Percentiles rank a stretch among this genome's conserved stretches.
Evolutionary conservation across 2,329 filamentous ascomycete genomes (phyloP).

Genomic region (Fusarium euwallaceae): DNA sequence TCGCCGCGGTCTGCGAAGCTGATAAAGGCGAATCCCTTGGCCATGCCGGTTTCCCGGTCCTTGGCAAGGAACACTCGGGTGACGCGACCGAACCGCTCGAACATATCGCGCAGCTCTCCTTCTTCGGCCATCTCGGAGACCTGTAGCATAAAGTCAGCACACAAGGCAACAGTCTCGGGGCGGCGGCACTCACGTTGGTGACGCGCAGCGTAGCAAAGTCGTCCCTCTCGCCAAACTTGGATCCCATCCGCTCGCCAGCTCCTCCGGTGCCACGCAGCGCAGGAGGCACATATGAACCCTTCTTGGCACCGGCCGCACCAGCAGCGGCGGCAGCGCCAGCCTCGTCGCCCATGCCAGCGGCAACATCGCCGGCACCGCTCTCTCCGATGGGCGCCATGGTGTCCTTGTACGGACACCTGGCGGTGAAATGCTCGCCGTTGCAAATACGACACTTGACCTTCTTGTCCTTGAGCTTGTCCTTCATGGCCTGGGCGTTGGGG

Average conservation of each 20-base stretch:
- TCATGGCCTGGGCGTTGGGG: constrained; percentile 79
- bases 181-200: constrained; percentile 83
- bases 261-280: constrained; percentile 81
- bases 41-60: constrained; percentile 94
- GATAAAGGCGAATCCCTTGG: constrained; percentile 99
- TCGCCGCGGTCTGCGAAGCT: constrained; percentile 92
- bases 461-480: constrained; percentile 94
- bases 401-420: constrained; percentile 99
- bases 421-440: constrained; percentile 98
- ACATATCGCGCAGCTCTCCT: constrained; percentile 94
- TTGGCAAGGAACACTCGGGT: constrained; percentile 98
- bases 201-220: constrained; percentile 96
- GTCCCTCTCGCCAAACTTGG: constrained; percentile 94
- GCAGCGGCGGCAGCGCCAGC: constrained; percentile 58
- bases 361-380: constrained; percentile 65
- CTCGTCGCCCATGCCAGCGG: constrained; percentile 68
- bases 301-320: constrained; percentile 61
- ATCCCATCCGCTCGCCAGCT: constrained; percentile 85
- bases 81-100: constrained; percentile 96
- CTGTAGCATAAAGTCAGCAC: constrained; percentile 60
- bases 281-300: constrained; percentile 92
- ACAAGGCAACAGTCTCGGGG: not conserved
- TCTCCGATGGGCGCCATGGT: constrained; percentile 93
- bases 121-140: constrained; percentile 98
- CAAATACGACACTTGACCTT: constrained; percentile 99